Evolutionary conservation across 306 rosid genomes (phyloP), one percentile per base, ranked within the genome.

Genomic region (Pueraria montana): DNA sequence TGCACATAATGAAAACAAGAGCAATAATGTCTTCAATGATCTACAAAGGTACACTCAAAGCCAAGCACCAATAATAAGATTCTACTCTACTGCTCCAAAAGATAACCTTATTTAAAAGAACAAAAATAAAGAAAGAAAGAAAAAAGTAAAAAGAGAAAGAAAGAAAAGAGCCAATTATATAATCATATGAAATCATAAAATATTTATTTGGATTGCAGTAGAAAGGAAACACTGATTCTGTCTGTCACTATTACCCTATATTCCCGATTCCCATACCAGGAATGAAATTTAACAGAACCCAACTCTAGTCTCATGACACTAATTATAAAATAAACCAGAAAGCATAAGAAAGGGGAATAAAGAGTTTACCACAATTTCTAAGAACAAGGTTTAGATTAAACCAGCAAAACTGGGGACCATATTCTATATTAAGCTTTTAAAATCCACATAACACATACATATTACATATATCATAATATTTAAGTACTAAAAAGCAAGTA

Each of bases 261-360:
- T 65, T 61, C 64, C 65, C 6, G 30, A 64, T 66, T 65, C 50
- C 76, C 34, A 48, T 24, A 58, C 17, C 69, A n/a, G 63, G 66
- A 83, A 80, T 72, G 50, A 86, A 79, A 58, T 20, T 55, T 83
- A 77, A 11, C 65, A 81, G 17, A 56, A 78, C n/a, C 62, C 49
- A 53, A 72, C 36, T 77, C 20, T 40, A 70, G 61, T 8, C 67
- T 8, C 67, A 11, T 21, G 36, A 14, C 65, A 13, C 40, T 23
- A 26, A 56, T 21, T 78, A 66, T 42, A 72, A 77, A 65, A 18
- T 65, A 66, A 58, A 64, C 16, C 63, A 53, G n/a, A 50, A 63
- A 73, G 68, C 50, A 38, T 50, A 43, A 61, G 48, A 63, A 70
- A 59, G 27, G 21, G 21, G 3, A 40, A 77, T 65, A 69, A 56